A percentile compares a stretch with the other conserved stretches of the same genome.
These are phyloP conservation scores for Domatiomyces catenatus DNA, from an alignment of 2,329 filamentous ascomycete genomes.

Conservation along the genomic window DNA sequence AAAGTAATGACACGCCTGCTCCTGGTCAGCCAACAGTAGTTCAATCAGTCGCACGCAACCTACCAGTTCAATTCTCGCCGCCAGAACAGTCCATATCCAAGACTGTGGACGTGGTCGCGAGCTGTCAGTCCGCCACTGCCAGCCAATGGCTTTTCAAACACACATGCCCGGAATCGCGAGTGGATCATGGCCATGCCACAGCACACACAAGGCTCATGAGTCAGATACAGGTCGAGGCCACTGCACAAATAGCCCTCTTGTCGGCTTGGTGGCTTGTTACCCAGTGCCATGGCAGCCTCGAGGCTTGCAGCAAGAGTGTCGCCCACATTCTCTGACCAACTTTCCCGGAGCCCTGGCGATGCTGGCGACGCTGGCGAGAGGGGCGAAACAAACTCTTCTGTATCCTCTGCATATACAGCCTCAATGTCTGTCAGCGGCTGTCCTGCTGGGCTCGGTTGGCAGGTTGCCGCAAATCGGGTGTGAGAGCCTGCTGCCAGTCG, in stretches of 20 bases:
- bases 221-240: conserved; percentile 81
- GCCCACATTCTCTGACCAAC: not conserved
- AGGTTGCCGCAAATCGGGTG: conserved; percentile 14
- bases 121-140: conserved; percentile 70
- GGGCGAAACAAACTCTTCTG: not conserved
- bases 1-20: conserved; percentile 28
- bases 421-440: conserved; percentile 15
- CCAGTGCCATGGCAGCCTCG: not conserved
- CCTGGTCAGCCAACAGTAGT: not conserved
- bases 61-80: conserved; percentile 39
- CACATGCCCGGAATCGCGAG: conserved; percentile 73
- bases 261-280: conserved; percentile 27
- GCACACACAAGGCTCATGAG: conserved; percentile 91
- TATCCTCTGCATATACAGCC: conserved; percentile 7
- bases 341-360: not conserved
- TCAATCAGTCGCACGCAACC: not conserved
- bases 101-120: conserved; percentile 15
- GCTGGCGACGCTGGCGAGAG: not conserved
- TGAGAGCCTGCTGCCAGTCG: conserved; percentile 15
- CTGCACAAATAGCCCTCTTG: conserved; percentile 83
- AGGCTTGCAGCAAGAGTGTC: not conserved
- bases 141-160: conserved; percentile 67
- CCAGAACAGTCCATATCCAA: conserved; percentile 49
- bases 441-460: conserved; percentile 15
- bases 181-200: conserved; percentile 94